Evolutionary conservation across 2,329 filamentous ascomycete species (phyloP), one percentile per base, ranked within the genome.

Genomic region (Bipolaris sorokiniana): DNA sequence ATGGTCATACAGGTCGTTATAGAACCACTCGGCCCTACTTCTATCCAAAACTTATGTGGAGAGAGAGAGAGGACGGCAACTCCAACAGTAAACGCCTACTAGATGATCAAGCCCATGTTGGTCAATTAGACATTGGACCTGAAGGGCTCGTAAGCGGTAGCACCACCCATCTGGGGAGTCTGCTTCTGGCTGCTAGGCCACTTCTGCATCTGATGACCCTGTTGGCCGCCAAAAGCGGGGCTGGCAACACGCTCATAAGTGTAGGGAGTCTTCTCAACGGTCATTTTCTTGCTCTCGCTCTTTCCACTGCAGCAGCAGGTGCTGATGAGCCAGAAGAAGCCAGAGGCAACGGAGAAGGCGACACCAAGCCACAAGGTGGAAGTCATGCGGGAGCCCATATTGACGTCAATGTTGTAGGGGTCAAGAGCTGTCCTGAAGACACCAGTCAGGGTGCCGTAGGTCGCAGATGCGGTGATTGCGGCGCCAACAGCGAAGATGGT

Each of bases 281-380:
- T 77, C 54, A 84, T 62, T 45, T 79, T 78, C 59, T 76, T 77
- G 52, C 71, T 64, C 26, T 80, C 78, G 52, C 79, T 82, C 67
- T 83, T 82, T 45, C 91, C 91, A 67, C 85, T 87, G 83, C 93
- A 97, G 86, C 93, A 98, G 88, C 94, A 98, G 70, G 90, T 85
- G 77, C 88, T 91, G 76, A 96, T 86, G 72, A 93, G 80, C 94
- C 95, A 98, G 88, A 98, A 97, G 73, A 97, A 79, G 63, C 86
- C 86, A 7, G 90, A 89, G 40, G 77, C 90, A 33, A 95, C 74
- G 60, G 89, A 88, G 73, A 96, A 92, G 26, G 86, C 90, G 37
- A 89, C 88, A 41, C 88, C 88, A 58, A 98, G 82, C 91, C 93
- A 97, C 68, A 90, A 86, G 18, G 87, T 79, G 34, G 83, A 83